A percentile compares a stretch with the other conserved stretches of the same genome.
Conservation (phyloP, 495 filamentous ascomycete species). For the Darksidea phi region DNA sequence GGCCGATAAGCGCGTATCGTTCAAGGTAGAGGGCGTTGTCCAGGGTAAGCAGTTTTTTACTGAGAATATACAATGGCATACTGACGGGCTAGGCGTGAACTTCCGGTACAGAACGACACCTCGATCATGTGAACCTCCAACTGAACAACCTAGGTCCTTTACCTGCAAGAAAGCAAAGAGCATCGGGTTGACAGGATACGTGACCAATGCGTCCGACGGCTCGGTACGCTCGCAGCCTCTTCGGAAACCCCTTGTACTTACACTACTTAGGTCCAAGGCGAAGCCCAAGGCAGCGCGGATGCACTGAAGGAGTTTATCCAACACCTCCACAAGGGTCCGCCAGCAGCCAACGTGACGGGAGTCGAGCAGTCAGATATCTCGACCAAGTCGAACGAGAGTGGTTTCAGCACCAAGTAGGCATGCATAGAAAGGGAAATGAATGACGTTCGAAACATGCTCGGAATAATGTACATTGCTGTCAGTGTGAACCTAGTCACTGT, state of each 20-base stretch:
- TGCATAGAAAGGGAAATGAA: not conserved
- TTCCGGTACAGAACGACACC: slow-evolving; percentile 22
- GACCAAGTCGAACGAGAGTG: slow-evolving; percentile 59
- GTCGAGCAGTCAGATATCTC: slow-evolving; percentile 67
- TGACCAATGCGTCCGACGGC: slow-evolving; percentile 71
- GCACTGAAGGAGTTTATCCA: slow-evolving; percentile 67
- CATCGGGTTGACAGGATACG: slow-evolving; percentile 72
- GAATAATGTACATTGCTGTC: too few relatives aligned
- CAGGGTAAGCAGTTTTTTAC: slow-evolving; percentile 34
- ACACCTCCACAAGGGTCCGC: slow-evolving; percentile 72
- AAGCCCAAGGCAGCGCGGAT: slow-evolving; percentile 73
- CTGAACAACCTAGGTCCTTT: slow-evolving; percentile 56
- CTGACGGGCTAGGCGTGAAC: slow-evolving; percentile 24
- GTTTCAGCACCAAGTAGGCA: slow-evolving; percentile 48
- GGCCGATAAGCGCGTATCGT: slow-evolving; percentile 35
- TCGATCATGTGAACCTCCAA: not conserved
- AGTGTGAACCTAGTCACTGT: too few relatives aligned
- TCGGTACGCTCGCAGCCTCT: slow-evolving; percentile 51
- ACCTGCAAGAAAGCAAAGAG: slow-evolving; percentile 65
- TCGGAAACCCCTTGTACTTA: not conserved
- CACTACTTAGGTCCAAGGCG: slow-evolving; percentile 71
- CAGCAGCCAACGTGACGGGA: slow-evolving; percentile 64
- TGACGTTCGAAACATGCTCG: too few relatives aligned
- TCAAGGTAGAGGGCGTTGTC: slow-evolving; percentile 42
- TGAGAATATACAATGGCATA: not conserved